Base-by-base conservation (phyloP, 805 yeast species). In the Yarrowia deformans region DNA sequence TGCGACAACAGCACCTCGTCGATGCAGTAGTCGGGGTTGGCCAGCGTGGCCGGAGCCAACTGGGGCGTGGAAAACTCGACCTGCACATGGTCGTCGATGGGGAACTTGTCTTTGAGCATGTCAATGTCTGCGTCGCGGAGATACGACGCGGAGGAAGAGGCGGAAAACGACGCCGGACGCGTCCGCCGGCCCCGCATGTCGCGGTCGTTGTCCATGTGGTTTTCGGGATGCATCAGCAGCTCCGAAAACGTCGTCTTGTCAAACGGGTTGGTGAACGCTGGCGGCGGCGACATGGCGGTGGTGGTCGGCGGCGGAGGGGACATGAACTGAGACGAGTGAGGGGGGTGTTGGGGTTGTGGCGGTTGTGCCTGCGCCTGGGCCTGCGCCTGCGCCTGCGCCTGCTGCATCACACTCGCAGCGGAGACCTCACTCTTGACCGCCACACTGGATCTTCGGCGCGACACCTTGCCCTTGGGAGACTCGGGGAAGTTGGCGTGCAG, bases 1-100 rank as follows among this genome's bases (percentile, higher is more conserved):
- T 50, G 60, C 7, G 50, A 43, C 52, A 66, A 2, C 60, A 66
- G 23, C n/a, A 66, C 60, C 69, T 66, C 69, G 45, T 66, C 69
- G n/a, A 66, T 50, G 34, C 61, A 66, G 29, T 52, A 61, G n/a
- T 58, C 37, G 14, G 55, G 63, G 37, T 68, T 48, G 37, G 80
- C 83, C 18, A 80, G 70, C 0, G 80, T 85, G 19, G 80, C 79
- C 1, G 89, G 88, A 13, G 82, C 74, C 55, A 87, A 74, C 76
- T 91, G 97, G 2, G 97, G 97, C 0, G 96, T 90, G 0, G 96
- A 86, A 75, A 90, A 91, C 1, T 88, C 90, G 34, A 90, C 93
- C 74, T 90, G 92, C 54, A 83, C 84, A 1, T 93, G 93, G 0
- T 84, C 80, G 14, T 70, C 52, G 19, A 71, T 71, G 69, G 72